Evolutionary conservation across 805 yeast species (phyloP).

Genomic region (Pachysolen tannophilus): DNA sequence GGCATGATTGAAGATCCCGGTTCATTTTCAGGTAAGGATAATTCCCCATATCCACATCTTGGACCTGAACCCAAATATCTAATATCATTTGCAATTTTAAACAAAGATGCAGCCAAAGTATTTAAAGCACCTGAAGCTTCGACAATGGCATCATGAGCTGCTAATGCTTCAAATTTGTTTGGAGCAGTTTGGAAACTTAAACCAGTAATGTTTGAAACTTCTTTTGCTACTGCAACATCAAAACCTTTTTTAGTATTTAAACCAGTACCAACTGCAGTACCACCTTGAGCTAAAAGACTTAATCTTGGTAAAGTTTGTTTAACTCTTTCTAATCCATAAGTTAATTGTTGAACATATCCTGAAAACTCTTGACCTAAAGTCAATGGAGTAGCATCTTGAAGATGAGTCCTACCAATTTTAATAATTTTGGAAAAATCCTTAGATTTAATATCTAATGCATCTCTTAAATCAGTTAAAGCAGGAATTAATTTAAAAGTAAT

Average conservation of each 20-base stretch:
- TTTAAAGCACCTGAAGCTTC: constrained; percentile 96
- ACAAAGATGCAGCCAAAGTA: constrained; percentile 87
- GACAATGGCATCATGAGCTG: constrained; percentile 97
- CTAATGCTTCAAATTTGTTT: constrained; percentile 96
- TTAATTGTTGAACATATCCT: constrained; percentile 89
- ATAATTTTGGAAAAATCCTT: constrained; percentile 82
- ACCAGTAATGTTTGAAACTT: constrained; percentile 81
- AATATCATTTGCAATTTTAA: constrained; percentile 95
- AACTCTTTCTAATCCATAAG: constrained; percentile 83
- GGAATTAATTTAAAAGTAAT: constrained; percentile 71
- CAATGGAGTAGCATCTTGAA: constrained; percentile 97
- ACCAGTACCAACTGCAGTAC: constrained; percentile 99
- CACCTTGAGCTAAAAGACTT: constrained; percentile 91
- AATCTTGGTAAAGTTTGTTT: constrained; percentile 69
- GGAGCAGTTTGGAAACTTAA: constrained; percentile 89
- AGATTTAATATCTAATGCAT: constrained; percentile 66
- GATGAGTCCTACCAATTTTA: constrained; percentile 97
- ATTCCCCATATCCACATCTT: constrained; percentile 98
- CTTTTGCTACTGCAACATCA: constrained; percentile 77
- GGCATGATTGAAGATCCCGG: constrained; percentile 99
- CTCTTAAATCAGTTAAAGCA: constrained; percentile 68
- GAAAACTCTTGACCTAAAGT: constrained; percentile 97
- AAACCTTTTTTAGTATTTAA: constrained; percentile 88
- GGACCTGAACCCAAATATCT: constrained; percentile 98
- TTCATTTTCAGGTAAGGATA: constrained; percentile 92